Conservation (phyloP, 495 filamentous ascomycete species). For the Aspergillus cavernicola region DNA sequence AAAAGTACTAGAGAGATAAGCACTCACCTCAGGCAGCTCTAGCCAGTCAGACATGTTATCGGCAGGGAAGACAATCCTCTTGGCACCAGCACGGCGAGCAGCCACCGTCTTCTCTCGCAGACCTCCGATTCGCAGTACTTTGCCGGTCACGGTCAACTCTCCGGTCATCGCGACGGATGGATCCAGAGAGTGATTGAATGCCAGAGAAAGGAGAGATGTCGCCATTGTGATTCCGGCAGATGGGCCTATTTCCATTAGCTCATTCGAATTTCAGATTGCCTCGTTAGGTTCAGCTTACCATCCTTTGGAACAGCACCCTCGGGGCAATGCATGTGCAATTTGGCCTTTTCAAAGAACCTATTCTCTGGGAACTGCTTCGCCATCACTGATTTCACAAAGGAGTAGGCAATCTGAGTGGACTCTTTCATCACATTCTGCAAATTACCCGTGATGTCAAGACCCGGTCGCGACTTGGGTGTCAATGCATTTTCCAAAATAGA, state of each 20-base stretch:
- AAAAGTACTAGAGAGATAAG: background rate
- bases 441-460: conserved; percentile 88
- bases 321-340: conserved; percentile 93
- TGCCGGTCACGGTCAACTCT: conserved; percentile 95
- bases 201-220: conserved; percentile 80
- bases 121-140: conserved; percentile 93
- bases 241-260: conserved; percentile 49
- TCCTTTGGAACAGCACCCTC: conserved; percentile 97
- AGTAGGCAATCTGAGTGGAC: conserved; percentile 90
- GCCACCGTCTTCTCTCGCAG: conserved; percentile 99
- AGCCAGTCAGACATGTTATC: conserved; percentile 98
- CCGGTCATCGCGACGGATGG: conserved; percentile 97
- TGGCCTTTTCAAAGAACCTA: conserved; percentile 93
- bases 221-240: conserved; percentile 98
- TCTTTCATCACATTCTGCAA: conserved; percentile 98
- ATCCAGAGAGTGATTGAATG: conserved; percentile 70
- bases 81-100: conserved; percentile 87
- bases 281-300: conserved; percentile 43
- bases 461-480: conserved; percentile 63
- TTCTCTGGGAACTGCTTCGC: conserved; percentile 82
- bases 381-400: conserved; percentile 87
- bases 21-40: conserved; percentile 85
- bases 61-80: conserved; percentile 89
- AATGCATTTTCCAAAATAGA: conserved; percentile 87
- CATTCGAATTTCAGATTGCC: background rate